A percentile compares a stretch with the other conserved stretches of the same genome.
Evolutionary conservation across 768 basidiomycete genomes (phyloP).

Genomic region (Pleurotus salmoneostramineus): DNA sequence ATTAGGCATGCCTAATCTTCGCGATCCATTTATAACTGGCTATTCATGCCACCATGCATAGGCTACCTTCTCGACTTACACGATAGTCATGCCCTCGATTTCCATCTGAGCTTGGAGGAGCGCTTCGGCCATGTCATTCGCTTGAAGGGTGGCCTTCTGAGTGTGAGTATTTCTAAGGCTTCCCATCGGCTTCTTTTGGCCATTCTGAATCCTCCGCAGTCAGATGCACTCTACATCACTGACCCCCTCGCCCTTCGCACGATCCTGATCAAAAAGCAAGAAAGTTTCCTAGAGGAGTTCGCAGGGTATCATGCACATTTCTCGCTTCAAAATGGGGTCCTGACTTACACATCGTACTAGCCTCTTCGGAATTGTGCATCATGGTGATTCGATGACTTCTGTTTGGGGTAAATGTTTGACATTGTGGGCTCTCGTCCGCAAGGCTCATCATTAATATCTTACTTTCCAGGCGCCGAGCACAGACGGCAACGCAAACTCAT

Average conservation of each 20-base stretch:
- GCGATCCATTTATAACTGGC: not conserved
- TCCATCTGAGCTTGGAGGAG: not conserved
- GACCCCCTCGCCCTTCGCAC: constrained; percentile 20
- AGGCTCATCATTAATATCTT: not conserved
- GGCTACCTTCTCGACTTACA: constrained; percentile 4
- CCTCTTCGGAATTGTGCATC: constrained; percentile 21
- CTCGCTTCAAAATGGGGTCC: not conserved
- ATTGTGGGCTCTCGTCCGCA: not conserved
- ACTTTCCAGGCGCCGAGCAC: constrained; percentile 18
- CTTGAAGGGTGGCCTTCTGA: not conserved
- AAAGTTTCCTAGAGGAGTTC: constrained; percentile 21
- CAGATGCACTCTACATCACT: constrained; percentile 21
- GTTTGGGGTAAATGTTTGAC: constrained; percentile 14
- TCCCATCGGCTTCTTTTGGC: not conserved
- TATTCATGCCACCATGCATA: not conserved
- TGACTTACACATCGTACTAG: constrained; percentile 7
- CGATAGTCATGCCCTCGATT: not conserved
- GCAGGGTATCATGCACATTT: constrained; percentile 13
- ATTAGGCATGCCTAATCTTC: not conserved
- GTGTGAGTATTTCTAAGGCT: not conserved
- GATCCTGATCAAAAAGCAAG: constrained; percentile 18
- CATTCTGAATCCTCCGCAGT: constrained; percentile 1
- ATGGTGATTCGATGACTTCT: constrained; percentile 20
- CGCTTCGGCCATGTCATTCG: constrained; percentile 4
- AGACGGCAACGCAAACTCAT: constrained; percentile 21